Base-by-base conservation (phyloP, 2,329 filamentous ascomycete species). In the Penicillium sp. region DNA sequence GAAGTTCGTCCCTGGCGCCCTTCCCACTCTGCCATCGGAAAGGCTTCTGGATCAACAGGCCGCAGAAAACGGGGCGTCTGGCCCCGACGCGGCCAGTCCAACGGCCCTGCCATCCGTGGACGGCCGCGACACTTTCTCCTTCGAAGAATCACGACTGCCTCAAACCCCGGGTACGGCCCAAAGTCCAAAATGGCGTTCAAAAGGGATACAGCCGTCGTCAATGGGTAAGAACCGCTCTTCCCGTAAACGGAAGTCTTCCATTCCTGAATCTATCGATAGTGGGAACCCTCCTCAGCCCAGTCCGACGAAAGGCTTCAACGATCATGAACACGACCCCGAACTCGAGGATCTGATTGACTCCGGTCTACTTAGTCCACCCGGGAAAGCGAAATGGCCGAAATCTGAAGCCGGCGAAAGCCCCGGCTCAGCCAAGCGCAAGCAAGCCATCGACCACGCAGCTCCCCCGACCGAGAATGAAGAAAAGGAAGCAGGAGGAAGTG, bases 21-120 rank as follows among this genome's bases (percentile, higher is more conserved):
- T 81, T 7, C 71, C 78, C 6, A 74, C 76, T 8, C 65, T 81
- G 31, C 79, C 76, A 1, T 80, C 78, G 2, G 79, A 81, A 61
- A 67, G 78, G 58, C 66, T 80, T 25, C 67, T 80, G 6, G 68
- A 73, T 54, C 67, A 68, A 10, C 75, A 75, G 45, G 58, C 56
- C 41, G 50, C 65, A 29, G 55, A 60, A 38, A 46, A 55, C 15
- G 49, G 53, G 39, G 57, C 60, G 4, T 56, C 64, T 10, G 57
- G 56, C 19, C 36, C 58, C 34, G 44, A 57, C 8, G 31, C 41
- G 10, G 29, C 23, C n/a, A 52, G 52, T 33, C 6, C 51, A n/a
- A 62, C 64, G 11, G 62, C 62, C n/a, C 51, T 61, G 21, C 53
- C 62, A 15, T 53, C 58, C 6, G 46, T 63, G 56, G 52, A 61